Evolutionary conservation across 1,284 basidiomycete species (phyloP), one percentile per base, ranked within the genome.

Genomic region (Ganoderma meredithae): DNA sequence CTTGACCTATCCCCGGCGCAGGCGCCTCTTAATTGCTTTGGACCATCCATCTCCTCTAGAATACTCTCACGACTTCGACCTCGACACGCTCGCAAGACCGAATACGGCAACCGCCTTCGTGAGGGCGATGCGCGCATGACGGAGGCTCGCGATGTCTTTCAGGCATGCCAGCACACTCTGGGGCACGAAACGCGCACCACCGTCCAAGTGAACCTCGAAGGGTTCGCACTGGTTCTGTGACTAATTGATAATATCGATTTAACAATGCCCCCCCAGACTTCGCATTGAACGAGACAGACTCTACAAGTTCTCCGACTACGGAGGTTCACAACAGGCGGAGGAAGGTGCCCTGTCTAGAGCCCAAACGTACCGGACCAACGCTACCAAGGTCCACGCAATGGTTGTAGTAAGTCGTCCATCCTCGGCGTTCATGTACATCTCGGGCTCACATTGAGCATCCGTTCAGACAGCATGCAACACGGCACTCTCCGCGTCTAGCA

Each of bases 21-120:
- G 69, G 69, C 69, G 69, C 64, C 69, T 60, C 60, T 62, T 64
- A 64, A 61, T 56, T 70, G 65, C 53, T 67, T 66, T 56, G 64
- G 66, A 13, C 59, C 59, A 43, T 63, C 62, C 52, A 43, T 64
- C n/a, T 64, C 64, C 31, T 44, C 60, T 58, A 67, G 39, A 59
- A 60, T 70, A 22, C 39, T 68, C 12, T 53, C 63, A 33, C 63
- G 63, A 49, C 36, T 70, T 40, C 43, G 69, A n/a, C 69, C 66
- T 3, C 63, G 66, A 36, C 69, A 64, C 40, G 47, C 62, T 36
- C 64, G 66, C 17, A 66, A 70, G 63, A 33, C 64, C 13, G 41
- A 60, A 12, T 67, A 68, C 53, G 62, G 64, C 52, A 65, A 64
- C 10, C 66, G 66, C 33, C 56, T 68, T 12, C 66, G 64, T 10